Base-by-base conservation (phyloP, 495 filamentous ascomycete species). In the Cryomyces minteri region DNA sequence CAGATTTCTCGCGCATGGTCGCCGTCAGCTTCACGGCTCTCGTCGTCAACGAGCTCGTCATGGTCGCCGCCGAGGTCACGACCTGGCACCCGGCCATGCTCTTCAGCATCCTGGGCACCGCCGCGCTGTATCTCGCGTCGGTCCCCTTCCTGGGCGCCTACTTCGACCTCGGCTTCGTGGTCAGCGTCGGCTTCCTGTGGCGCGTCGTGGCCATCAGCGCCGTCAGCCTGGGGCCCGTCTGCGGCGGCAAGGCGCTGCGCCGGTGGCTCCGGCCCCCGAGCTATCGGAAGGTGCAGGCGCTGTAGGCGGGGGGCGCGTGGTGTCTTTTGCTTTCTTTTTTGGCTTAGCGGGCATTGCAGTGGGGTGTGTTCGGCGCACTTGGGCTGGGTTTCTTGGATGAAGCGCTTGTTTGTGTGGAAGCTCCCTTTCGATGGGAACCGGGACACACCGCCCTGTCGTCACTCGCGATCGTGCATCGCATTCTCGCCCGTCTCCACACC, bases 11-110 rank as follows among this genome's bases (percentile, higher is more conserved):
- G n/a, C 71, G 68, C 31, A 88, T 99, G 76, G 82, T 96, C 43
- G 77, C 84, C 48, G 81, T 99, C 32, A 85, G 79, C 43, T 99
- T 88, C 59, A 92, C 88, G 0, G 85, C 83, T 4, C 76, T 99
- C 4, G 78, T 99, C 8, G 64, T 99, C 43, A 96, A 95, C 58
- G 92, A 99, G 58, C 69, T 99, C 43, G 71, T 88, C 41, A 99
- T 99, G 92, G 90, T 95, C 8, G 87, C 88, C 5, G 79, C 88
- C 38, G 84, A 94, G 53, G 80, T 99, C 53, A 94, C 85, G 7
- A 99, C 92, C 5, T 96, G 92, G 92, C 92, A 99, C 58, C 77
- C 79, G 39, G 72, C 93, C 48, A 99, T 96, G 90, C 77, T 92
- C 34, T 62, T 87, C 48, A 76, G 71, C 39, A 72, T 95, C 43